Evolutionary conservation across 305 asterid species (phyloP).

Genomic region (Nicotiana rustica): DNA sequence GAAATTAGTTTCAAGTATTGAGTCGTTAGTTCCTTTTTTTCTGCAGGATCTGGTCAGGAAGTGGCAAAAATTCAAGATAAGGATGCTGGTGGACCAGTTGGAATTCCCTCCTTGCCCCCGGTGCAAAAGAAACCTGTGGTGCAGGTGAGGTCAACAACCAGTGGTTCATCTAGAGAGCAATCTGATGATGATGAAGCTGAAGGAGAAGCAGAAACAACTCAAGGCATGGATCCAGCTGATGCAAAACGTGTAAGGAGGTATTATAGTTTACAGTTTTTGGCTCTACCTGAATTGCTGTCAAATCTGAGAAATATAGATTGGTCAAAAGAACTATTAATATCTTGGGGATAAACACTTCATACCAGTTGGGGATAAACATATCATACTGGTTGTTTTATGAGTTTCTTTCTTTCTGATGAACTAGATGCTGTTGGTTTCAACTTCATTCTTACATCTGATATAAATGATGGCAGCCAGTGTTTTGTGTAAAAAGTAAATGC

Average conservation of each 20-base stretch:
- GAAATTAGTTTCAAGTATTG: not conserved
- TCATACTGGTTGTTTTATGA: slow-evolving; percentile 6
- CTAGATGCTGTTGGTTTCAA: slow-evolving; percentile 16
- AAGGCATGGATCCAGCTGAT: slow-evolving; percentile 71
- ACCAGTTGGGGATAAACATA: not conserved
- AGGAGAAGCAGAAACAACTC: slow-evolving; percentile 75
- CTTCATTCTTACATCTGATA: slow-evolving; percentile 1
- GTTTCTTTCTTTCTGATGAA: slow-evolving; percentile 24
- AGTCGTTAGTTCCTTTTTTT: slow-evolving; percentile 31
- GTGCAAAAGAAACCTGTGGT: slow-evolving; percentile 58
- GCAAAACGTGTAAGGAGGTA: slow-evolving; percentile 94
- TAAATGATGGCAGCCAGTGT: not conserved
- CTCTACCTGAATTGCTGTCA: slow-evolving; percentile 12
- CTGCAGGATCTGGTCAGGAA: slow-evolving; percentile 60
- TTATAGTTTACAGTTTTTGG: slow-evolving; percentile 14
- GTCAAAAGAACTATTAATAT: not conserved
- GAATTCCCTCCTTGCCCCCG: slow-evolving; percentile 70
- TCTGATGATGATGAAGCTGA: slow-evolving; percentile 95
- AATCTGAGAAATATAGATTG: not conserved
- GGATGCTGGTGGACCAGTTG: slow-evolving; percentile 64
- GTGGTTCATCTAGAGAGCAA: slow-evolving; percentile 91
- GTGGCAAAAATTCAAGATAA: slow-evolving; percentile 63
- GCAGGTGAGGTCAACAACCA: slow-evolving; percentile 83
- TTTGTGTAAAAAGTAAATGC: not conserved
- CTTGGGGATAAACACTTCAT: not conserved